Conservation (phyloP, 768 basidiomycete genomes). For the Neoboletus magnificus region DNA sequence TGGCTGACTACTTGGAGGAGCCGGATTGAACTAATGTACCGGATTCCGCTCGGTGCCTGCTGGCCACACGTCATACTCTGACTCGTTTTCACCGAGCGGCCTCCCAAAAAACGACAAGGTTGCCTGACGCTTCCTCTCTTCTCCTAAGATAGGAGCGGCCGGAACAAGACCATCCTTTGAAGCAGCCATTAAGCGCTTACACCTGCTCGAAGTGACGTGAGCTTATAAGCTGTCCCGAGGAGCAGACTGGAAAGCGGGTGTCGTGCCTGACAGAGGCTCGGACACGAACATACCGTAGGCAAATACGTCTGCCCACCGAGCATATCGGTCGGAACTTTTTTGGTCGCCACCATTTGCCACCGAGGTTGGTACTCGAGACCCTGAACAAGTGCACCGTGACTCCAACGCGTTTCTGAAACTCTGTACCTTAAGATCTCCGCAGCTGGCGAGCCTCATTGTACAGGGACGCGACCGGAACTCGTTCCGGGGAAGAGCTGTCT, state of each 20-base stretch:
- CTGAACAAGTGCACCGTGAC: neutral
- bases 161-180: conserved; percentile 13
- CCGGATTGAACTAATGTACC: neutral
- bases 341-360: neutral
- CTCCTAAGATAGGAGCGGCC: conserved; percentile 7
- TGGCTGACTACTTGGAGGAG: neutral
- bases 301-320: neutral
- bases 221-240: neutral
- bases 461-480: neutral
- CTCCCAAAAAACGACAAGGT: neutral
- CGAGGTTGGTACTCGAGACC: neutral
- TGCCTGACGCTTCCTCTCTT: neutral
- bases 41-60: conserved; percentile 3
- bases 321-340: neutral
- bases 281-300: neutral
- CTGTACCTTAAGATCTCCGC: neutral
- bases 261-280: neutral
- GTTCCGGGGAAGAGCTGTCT: neutral
- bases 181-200: neutral
- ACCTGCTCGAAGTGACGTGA: conserved; percentile 1
- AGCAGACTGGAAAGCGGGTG: neutral
- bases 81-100: conserved; percentile 12
- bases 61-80: conserved; percentile 3
- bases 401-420: neutral
- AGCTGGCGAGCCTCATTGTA: neutral